Evolutionary conservation across 768 basidiomycete genomes (phyloP).

Genomic region (Hebeloma cylindrosporum): DNA sequence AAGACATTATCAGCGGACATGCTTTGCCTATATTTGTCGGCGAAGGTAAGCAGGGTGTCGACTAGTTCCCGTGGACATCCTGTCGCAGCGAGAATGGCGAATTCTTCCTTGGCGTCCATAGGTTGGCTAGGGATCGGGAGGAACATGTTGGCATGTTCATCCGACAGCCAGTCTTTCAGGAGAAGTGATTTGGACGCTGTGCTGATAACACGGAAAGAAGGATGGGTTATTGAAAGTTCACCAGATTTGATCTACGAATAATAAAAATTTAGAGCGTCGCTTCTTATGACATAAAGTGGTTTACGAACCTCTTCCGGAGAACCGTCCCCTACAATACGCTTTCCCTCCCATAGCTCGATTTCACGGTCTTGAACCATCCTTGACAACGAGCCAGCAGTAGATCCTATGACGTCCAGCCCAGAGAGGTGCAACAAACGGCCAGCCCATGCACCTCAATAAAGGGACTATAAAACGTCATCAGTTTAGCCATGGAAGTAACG

Average conservation of each 20-base stretch:
- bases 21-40: constrained; percentile 55
- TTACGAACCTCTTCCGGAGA: constrained; percentile 43
- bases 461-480: constrained; percentile 31
- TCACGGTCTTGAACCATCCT: constrained; percentile 62
- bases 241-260: constrained; percentile 26
- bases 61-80: constrained; percentile 43
- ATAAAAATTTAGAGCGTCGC: neutral
- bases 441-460: constrained; percentile 59
- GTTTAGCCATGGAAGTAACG: neutral
- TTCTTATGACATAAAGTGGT: neutral
- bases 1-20: constrained; percentile 56
- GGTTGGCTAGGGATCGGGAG: constrained; percentile 60
- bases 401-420: constrained; percentile 63
- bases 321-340: constrained; percentile 54
- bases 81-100: constrained; percentile 45
- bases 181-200: constrained; percentile 64
- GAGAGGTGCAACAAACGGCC: constrained; percentile 59
- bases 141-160: constrained; percentile 73
- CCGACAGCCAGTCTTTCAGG: constrained; percentile 68
- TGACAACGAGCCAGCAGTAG: constrained; percentile 63
- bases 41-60: constrained; percentile 48
- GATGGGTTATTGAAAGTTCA: constrained; percentile 50
- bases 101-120: constrained; percentile 56
- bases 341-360: constrained; percentile 63
- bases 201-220: constrained; percentile 59